Base-by-base conservation (phyloP, 179 eudicot species). In the Amaranthus tricolor region DNA sequence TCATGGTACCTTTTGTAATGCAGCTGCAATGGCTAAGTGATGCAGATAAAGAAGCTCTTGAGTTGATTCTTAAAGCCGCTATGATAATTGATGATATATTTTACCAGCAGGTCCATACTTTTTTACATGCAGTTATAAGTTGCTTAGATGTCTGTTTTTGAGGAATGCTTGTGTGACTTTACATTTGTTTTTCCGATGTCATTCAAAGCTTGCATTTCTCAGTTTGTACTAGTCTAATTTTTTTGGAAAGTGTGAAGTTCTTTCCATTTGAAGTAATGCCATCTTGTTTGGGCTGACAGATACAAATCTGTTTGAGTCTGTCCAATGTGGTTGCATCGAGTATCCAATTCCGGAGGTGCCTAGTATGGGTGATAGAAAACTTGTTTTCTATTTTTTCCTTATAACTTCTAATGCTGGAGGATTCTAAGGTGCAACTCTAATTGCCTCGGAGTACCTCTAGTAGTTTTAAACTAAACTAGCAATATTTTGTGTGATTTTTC, bases 11-110 rank as follows among this genome's bases (percentile, higher is more conserved):
- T 40, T 77, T 40, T 82, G 49, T 66, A 66, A 66, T 79, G 75
- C 97, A 95, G 99, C 78, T 93, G 78, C 70, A 73, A 11, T 96
- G 86, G 75, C 87, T 95, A 21, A 78, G 83, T 66, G 87, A 78
- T 76, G 85, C 76, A 71, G 97, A 95, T 77, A 89, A 80, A 82
- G 88, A 87, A 82, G 92, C 94, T 79, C 83, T 95, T 82, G 78
- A 67, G 43, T 84, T 87, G 71, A 69, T 93, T 77, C 76, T 95
- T 67, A 76, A 86, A 80, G 96, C 97, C 78, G 95, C 92, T 14
- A 81, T 63, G 55, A 80, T 88, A 70, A 89, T 95, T 65, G 99
- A 95, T 81, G 90, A 90, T 62, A 88, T 90, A 77, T 93, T 87
- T 81, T 77, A 81, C 74, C 82, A 84, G 79, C 98, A 93, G 97